Evolutionary conservation across 805 yeast species (phyloP), one percentile per base, ranked within the genome.

Genomic region (Candida boidinii): DNA sequence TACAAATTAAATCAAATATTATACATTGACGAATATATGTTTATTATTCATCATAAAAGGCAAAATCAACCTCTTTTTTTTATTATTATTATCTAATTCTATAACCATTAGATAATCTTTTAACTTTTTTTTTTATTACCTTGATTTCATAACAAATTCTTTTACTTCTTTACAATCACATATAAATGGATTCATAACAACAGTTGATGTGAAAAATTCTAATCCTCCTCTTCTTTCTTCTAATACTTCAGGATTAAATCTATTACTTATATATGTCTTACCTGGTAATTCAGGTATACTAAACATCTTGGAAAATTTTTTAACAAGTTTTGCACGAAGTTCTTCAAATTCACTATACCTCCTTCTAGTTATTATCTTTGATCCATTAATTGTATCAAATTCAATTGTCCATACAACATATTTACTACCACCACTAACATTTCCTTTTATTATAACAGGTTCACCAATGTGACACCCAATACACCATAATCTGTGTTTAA

Each of bases 261-360:
- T 31, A 28, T 53, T 48, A 16, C 46, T 48, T 9, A 46, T 42
- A 7, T 39, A 31, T 2, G 66, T 68, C 34, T 68, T 68, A 0
- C 76, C 69, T 1, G 85, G 84, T 18, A 77, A 52, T 10, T 37
- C 44, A 3, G 78, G 77, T 1, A 76, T 52, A 7, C 7, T 13
- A n/a, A 14, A 7, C 11, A 33, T 25, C n/a, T 49, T 44, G 1
- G 73, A 70, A 38, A 59, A 68, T 21, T 51, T 56, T 3, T 26
- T 29, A 11, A 44, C 46, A 15, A 80, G 50, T 4, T 43, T 39
- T 1, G 44, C 44, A 17, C 79, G 61, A 23, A 84, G 60, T 21
- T 37, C 39, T 25, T 56, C 76, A 39, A 84, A 70, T 28, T 83
- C 90, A 23, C 74, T 68, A 52, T 79, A 84, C 24, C 95, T 51